These are phyloP conservation scores for Heimioporus sp. DNA, from an alignment of 768 basidiomycete species.

Conservation along the genomic window DNA sequence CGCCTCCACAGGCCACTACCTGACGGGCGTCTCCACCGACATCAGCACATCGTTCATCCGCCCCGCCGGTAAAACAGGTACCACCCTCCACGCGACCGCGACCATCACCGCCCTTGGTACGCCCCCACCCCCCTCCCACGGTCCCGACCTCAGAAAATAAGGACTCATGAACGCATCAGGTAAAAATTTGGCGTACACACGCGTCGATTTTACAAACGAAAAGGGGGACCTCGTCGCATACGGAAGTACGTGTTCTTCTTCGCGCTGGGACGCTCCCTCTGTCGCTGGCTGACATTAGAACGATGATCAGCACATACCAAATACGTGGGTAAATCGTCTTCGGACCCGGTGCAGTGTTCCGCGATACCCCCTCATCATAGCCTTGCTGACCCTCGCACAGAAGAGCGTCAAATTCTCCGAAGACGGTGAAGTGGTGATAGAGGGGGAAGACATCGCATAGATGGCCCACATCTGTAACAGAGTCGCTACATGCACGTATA, in stretches of 20 bases:
- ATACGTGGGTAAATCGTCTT: constrained; percentile 69
- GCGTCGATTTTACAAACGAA: constrained; percentile 68
- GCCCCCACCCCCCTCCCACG: neutral
- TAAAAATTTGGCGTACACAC: constrained; percentile 76
- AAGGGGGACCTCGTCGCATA: constrained; percentile 75
- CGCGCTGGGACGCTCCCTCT: no score
- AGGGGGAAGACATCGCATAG: constrained; percentile 39
- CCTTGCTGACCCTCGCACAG: constrained; percentile 32
- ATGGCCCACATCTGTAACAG: neutral
- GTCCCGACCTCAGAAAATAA: neutral
- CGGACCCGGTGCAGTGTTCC: constrained; percentile 35
- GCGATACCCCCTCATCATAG: neutral
- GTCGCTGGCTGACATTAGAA: neutral
- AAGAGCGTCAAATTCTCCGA: constrained; percentile 76
- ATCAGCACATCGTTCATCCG: constrained; percentile 76
- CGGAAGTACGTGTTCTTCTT: constrained; percentile 53
- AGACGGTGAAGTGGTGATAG: constrained; percentile 70
- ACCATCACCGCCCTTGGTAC: constrained; percentile 69
- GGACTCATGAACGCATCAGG: constrained; percentile 40
- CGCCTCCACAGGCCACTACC: constrained; percentile 75
- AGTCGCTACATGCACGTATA: no score
- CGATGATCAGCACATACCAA: constrained; percentile 73
- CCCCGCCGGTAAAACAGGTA: constrained; percentile 71
- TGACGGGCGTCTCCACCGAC: constrained; percentile 88
- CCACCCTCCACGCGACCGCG: constrained; percentile 62